These are phyloP conservation scores for Priceomyces medius DNA, from an alignment of 805 yeast genomes.

Conservation along the genomic window DNA sequence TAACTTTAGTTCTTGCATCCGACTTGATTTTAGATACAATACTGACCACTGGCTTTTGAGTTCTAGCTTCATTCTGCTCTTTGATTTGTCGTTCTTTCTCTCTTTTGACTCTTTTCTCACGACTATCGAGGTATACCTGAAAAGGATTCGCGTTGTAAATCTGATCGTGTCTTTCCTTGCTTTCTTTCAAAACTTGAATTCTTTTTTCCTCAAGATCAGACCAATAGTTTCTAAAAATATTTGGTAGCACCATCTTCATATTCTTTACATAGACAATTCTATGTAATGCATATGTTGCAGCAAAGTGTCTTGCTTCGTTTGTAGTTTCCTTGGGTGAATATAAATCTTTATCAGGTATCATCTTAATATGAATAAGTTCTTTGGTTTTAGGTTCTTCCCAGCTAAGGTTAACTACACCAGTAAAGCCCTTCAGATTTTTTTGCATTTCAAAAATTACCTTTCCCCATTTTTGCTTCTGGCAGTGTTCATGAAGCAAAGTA, in stretches of 20 bases:
- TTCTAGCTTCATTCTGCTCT: constrained; percentile 50
- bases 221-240: constrained; percentile 81
- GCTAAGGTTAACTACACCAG: constrained; percentile 62
- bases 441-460: constrained; percentile 77
- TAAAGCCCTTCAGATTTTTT: constrained; percentile 47
- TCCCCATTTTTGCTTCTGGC: constrained; percentile 88
- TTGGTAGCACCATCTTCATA: constrained; percentile 83
- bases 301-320: constrained; percentile 83
- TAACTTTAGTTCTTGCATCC: constrained; percentile 6
- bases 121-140: constrained; percentile 56
- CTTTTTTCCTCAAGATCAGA: constrained; percentile 63
- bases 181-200: constrained; percentile 43
- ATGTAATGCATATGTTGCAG: constrained; percentile 85
- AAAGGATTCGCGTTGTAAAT: constrained; percentile 78
- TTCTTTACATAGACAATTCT: constrained; percentile 79
- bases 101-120: constrained; percentile 41
- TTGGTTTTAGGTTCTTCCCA: constrained; percentile 82
- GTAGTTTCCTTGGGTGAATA: constrained; percentile 74
- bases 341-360: constrained; percentile 51
- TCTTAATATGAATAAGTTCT: constrained; percentile 56
- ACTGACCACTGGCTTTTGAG: constrained; percentile 44
- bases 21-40: constrained; percentile 31
- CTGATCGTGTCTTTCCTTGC: constrained; percentile 48
- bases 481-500: constrained; percentile 78
- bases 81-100: constrained; percentile 49